Evolutionary conservation across 2,329 filamentous ascomycete genomes (phyloP).

Genomic region (Verticillium klebahnii): DNA sequence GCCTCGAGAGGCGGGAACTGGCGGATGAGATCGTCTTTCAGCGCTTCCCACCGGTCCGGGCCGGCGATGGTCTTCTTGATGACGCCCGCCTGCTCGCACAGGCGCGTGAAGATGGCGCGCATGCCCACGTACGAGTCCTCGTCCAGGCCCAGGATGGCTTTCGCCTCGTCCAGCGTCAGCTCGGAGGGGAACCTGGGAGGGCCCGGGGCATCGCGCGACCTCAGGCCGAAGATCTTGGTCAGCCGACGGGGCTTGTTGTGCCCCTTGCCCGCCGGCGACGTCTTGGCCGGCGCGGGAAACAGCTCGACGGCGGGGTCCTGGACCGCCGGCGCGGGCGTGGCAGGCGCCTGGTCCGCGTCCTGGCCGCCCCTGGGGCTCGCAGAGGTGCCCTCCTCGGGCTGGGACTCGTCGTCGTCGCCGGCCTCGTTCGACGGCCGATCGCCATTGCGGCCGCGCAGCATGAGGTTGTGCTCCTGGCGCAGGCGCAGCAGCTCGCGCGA

Average conservation of each 20-base stretch:
- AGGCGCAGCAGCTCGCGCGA: conserved; percentile 67
- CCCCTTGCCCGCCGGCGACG: conserved; percentile 5
- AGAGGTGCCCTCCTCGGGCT: not conserved
- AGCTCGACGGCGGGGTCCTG: not conserved
- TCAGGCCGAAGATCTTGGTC: conserved; percentile 18
- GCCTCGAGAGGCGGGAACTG: conserved; percentile 59
- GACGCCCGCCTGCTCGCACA: conserved; percentile 64
- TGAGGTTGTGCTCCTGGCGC: conserved; percentile 63
- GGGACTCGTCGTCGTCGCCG: conserved; percentile 9
- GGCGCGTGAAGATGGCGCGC: conserved; percentile 62
- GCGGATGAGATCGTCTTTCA: conserved; percentile 63
- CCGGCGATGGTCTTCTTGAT: conserved; percentile 74
- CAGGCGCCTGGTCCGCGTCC: not conserved
- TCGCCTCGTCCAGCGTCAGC: conserved; percentile 75
- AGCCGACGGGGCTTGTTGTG: conserved; percentile 11
- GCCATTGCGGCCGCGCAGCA: conserved; percentile 58
- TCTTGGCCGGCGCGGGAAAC: not conserved
- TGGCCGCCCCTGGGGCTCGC: not conserved
- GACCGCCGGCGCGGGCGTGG: not conserved
- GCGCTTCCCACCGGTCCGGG: conserved; percentile 66
- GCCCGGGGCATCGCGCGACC: conserved; percentile 62
- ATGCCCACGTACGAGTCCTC: conserved; percentile 58
- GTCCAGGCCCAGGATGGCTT: conserved; percentile 62
- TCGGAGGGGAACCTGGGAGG: conserved; percentile 76
- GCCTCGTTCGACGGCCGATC: conserved; percentile 34